Percentiles rank a stretch among this genome's conserved stretches.
phyloP scores from a whole-genome alignment of 2,329 filamentous ascomycete genomes.

The Helotiales sp. region DNA sequence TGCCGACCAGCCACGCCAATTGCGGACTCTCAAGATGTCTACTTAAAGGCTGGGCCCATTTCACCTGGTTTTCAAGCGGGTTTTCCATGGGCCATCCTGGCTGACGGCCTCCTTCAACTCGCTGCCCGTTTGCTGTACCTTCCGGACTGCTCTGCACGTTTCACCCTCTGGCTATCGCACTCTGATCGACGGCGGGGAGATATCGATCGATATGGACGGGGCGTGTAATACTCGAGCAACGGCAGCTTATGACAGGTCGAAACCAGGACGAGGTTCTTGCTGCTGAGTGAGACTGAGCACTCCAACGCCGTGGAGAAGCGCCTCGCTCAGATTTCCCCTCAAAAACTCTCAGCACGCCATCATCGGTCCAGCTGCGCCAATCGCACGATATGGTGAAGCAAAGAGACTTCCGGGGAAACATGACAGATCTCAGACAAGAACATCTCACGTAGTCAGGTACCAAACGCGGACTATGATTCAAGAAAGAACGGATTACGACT shows the following conservation, averaged over 20 bases:
- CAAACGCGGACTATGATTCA: constrained; percentile 14
- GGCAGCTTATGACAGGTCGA: constrained; percentile 4
- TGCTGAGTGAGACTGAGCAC: neutral
- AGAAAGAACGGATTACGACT: constrained; percentile 9
- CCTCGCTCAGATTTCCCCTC: constrained; percentile 4
- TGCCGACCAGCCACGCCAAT: constrained; percentile 3
- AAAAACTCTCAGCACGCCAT: constrained; percentile 5
- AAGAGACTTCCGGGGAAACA: neutral
- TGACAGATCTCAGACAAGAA: constrained; percentile 5
- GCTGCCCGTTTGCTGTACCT: constrained; percentile 6
- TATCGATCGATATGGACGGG: neutral
- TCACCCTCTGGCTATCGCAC: constrained; percentile 20
- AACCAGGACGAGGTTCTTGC: constrained; percentile 18
- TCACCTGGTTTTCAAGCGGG: constrained; percentile 1
- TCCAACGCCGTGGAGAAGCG: constrained; percentile 7
- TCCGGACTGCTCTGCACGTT: constrained; percentile 26
- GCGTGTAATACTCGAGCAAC: constrained; percentile 1
- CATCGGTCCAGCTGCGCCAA: neutral
- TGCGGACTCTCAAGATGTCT: constrained; percentile 1
- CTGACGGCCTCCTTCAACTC: neutral
- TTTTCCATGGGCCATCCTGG: constrained; percentile 19
- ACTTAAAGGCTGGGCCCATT: constrained; percentile 6
- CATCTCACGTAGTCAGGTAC: constrained; percentile 17
- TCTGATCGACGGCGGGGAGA: constrained; percentile 15
- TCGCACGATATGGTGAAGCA: constrained; percentile 2